Percentiles rank a stretch among this genome's conserved stretches.
These are phyloP conservation scores for Colletotrichum scovillei DNA, from an alignment of 2,329 filamentous ascomycete species.

Conservation along the genomic window DNA sequence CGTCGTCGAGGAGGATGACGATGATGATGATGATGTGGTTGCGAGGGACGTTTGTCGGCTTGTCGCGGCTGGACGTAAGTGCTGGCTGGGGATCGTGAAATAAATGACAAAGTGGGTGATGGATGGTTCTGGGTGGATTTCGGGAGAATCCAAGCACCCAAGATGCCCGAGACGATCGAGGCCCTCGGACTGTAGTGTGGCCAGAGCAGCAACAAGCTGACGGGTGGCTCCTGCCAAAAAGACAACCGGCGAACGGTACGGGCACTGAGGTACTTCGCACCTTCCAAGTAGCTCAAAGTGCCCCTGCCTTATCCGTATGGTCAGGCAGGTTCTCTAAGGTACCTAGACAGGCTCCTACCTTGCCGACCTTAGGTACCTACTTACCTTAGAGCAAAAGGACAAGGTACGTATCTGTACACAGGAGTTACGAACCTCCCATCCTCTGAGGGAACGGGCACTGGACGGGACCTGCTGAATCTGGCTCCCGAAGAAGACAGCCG, in stretches of 20 bases:
- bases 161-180: constrained; percentile 29
- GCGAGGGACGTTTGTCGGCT: not conserved
- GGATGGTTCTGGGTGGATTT: not conserved
- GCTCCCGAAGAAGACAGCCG: not conserved
- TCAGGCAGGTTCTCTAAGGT: not conserved
- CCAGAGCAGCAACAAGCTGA: not conserved
- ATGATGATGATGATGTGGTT: not conserved
- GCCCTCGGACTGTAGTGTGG: not conserved
- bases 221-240: not conserved
- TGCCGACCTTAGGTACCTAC: no score
- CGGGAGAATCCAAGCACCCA: not conserved
- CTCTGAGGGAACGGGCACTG: not conserved
- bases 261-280: not conserved
- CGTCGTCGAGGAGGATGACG: no score
- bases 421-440: not conserved
- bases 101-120: not conserved
- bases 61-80: not conserved
- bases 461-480: not conserved
- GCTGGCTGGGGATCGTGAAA: not conserved
- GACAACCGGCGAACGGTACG: not conserved
- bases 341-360: not conserved
- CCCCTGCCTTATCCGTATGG: not conserved
- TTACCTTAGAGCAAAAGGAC: no score
- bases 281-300: not conserved
- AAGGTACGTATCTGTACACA: not conserved